phyloP scores from a whole-genome alignment of 2,329 filamentous ascomycete genomes.

The Colletotrichum caudatum region DNA sequence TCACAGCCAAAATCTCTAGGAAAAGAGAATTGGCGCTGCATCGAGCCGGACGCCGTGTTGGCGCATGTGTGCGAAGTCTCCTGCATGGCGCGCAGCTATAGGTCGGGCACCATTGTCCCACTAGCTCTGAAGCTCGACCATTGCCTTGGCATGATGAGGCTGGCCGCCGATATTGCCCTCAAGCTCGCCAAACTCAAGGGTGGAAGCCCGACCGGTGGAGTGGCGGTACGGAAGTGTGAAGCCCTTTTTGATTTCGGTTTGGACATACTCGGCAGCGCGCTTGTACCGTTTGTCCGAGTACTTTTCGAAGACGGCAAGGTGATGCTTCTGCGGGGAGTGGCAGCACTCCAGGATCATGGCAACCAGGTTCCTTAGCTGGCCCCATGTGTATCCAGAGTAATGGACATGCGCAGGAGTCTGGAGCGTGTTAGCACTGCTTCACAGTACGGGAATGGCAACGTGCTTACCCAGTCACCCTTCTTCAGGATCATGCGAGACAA shows the following conservation, averaged over 20 bases:
- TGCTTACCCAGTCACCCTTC: conserved; percentile 92
- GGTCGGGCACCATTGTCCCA: conserved; percentile 37
- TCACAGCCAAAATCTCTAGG: conserved; percentile 18
- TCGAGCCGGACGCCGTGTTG: conserved; percentile 23
- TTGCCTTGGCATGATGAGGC: conserved; percentile 29
- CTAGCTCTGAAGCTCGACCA: conserved; percentile 41
- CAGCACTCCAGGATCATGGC: conserved; percentile 89
- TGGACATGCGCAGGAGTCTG: conserved; percentile 86
- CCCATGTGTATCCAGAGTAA: conserved; percentile 93
- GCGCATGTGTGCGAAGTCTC: conserved; percentile 6
- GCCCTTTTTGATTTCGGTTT: conserved; percentile 75
- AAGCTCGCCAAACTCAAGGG: conserved; percentile 38
- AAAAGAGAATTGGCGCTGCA: conserved; percentile 24
- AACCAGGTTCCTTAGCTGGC: conserved; percentile 83
- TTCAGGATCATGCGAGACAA: conserved; percentile 87
- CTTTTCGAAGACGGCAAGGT: conserved; percentile 90
- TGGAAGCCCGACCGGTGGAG: conserved; percentile 50
- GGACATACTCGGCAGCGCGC: conserved; percentile 83
- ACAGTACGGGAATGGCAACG: not conserved
- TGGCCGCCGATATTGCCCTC: conserved; percentile 31
- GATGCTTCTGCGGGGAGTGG: conserved; percentile 82
- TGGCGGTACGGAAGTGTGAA: conserved; percentile 64
- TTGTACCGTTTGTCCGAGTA: conserved; percentile 91
- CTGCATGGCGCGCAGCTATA: conserved; percentile 22
- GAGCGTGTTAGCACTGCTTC: conserved; percentile 50